Conservation (phyloP, 1,139 yeast species). For the Geotrichum aggregatum region DNA sequence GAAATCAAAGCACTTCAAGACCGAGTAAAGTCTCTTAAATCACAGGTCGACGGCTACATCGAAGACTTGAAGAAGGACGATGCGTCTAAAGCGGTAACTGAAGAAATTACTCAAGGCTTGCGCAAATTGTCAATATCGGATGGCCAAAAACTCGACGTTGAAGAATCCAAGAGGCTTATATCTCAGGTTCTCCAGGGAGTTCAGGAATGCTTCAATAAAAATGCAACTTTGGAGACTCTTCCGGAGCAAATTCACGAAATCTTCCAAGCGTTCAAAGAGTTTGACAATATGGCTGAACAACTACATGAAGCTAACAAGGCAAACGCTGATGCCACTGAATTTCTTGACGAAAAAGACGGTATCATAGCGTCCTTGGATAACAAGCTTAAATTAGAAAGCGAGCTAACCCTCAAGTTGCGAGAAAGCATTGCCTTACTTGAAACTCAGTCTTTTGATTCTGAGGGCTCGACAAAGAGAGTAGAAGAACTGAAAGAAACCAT, state of each 20-base stretch:
- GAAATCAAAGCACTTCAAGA: conserved; percentile 16
- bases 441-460: neutral
- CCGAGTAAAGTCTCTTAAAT: conserved; percentile 12
- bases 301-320: conserved; percentile 7
- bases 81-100: neutral
- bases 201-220: conserved; percentile 1
- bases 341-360: conserved; percentile 14
- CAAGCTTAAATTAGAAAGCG: neutral
- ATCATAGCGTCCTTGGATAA: conserved; percentile 1
- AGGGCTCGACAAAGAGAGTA: neutral
- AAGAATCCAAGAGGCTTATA: conserved; percentile 5
- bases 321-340: conserved; percentile 5
- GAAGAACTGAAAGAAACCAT: conserved; percentile 10
- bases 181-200: conserved; percentile 8
- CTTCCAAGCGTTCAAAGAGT: conserved; percentile 11
- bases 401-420: neutral
- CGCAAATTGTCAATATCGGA: neutral
- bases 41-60: conserved; percentile 6
- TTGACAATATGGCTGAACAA: conserved; percentile 10
- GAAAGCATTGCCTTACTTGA: neutral
- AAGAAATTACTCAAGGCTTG: neutral
- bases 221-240: conserved; percentile 11
- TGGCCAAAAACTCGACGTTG: neutral
- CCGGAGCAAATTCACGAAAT: conserved; percentile 9
- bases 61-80: conserved; percentile 7